Conservation (phyloP, 2,329 filamentous ascomycete genomes). For the Xylaria sp. region DNA sequence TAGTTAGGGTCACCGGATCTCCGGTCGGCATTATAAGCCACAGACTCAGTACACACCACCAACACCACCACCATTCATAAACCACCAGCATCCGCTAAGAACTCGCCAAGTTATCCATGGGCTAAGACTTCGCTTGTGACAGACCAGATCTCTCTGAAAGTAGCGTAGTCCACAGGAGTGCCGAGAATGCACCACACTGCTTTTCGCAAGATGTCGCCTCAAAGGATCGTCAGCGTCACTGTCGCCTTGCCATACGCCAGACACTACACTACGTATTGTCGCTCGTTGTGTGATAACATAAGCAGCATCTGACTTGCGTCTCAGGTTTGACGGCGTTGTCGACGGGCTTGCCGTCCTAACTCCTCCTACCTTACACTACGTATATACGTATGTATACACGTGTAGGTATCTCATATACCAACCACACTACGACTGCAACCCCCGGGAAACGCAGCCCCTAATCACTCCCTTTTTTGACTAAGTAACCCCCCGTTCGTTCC, state of each 20-base stretch:
- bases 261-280: neutral
- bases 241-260: neutral
- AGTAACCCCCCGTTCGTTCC: neutral
- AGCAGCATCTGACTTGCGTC: constrained; percentile 27
- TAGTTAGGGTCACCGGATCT: constrained; percentile 20
- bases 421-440: neutral
- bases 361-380: neutral
- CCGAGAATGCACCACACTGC: neutral
- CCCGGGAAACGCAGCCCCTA: constrained; percentile 11
- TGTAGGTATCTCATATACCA: neutral
- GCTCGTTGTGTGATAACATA: constrained; percentile 11
- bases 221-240: constrained; percentile 4
- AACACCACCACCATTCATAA: neutral
- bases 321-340: neutral
- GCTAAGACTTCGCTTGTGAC: constrained; percentile 10
- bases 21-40: constrained; percentile 4
- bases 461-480: constrained; percentile 8
- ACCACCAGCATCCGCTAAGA: constrained; percentile 12
- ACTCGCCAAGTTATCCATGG: constrained; percentile 6
- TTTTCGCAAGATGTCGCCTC: constrained; percentile 11
- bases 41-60: neutral
- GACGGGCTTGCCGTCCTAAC: constrained; percentile 5
- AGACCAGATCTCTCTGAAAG: neutral
- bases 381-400: no score
- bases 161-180: neutral